These are phyloP conservation scores for Ganoderma meredithae DNA, from an alignment of 1,284 basidiomycete species.

Conservation along the genomic window DNA sequence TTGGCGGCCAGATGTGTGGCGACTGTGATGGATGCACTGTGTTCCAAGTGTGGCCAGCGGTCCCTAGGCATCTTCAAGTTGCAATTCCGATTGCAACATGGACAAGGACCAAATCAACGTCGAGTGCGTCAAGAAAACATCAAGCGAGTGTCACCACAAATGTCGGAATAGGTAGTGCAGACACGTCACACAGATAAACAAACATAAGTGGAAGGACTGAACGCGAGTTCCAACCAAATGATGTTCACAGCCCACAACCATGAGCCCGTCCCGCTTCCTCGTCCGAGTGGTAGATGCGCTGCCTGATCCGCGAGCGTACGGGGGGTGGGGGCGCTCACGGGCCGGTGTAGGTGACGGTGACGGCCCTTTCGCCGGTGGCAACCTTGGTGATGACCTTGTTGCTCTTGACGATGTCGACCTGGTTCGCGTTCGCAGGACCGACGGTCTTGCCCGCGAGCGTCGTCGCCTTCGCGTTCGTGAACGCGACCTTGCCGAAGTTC, in stretches of 20 bases:
- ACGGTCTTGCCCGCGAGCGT: slow-evolving; percentile 17
- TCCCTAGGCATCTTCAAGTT: no score
- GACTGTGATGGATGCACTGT: no score
- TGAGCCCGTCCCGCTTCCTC: background rate
- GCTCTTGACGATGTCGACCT: slow-evolving; percentile 44
- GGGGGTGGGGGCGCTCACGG: background rate
- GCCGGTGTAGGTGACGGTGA: background rate
- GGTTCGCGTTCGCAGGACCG: slow-evolving; percentile 36
- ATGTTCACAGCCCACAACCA: background rate
- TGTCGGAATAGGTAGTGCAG: background rate
- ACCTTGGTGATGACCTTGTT: slow-evolving; percentile 15
- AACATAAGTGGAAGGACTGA: background rate
- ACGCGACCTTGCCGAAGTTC: slow-evolving; percentile 46
- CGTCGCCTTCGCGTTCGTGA: slow-evolving; percentile 25
- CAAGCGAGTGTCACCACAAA: background rate
- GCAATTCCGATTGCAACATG: no score
- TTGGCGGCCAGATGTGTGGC: no score
- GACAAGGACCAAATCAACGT: no score
- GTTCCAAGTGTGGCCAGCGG: no score
- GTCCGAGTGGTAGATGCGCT: background rate
- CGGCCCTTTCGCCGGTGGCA: background rate
- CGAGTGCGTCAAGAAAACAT: no score
- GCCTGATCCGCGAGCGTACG: no score
- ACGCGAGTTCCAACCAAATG: background rate
- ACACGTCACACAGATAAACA: background rate